phyloP scores from a whole-genome alignment of 2,329 filamentous ascomycete genomes.

The Ilyonectria mors-panacis region DNA sequence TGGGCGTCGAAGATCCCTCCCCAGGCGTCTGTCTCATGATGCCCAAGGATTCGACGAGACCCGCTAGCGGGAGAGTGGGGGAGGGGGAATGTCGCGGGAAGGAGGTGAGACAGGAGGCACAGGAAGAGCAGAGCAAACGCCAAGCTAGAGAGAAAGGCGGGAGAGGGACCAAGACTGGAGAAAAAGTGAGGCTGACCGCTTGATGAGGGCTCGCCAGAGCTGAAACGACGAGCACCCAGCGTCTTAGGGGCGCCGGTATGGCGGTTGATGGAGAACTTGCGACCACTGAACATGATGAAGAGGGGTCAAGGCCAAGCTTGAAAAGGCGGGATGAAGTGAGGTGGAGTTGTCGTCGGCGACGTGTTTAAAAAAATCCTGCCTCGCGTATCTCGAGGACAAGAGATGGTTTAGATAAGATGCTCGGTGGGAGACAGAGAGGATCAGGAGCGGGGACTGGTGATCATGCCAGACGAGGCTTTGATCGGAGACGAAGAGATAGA shows the following conservation, averaged over 20 bases:
- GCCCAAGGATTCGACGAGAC: slow-evolving; percentile 1
- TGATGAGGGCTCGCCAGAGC: slow-evolving; percentile 68
- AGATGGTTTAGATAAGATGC: slow-evolving; percentile 28
- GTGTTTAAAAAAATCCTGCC: slow-evolving; percentile 12
- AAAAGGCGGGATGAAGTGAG: slow-evolving; percentile 4
- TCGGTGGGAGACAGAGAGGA: slow-evolving; percentile 6
- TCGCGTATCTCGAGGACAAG: slow-evolving; percentile 33
- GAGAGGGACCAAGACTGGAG: slow-evolving; percentile 4
- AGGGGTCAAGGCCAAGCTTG: slow-evolving; percentile 1
- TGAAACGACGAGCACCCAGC: slow-evolving; percentile 67
- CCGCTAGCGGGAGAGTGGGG: neutral
- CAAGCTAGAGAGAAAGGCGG: slow-evolving; percentile 6
- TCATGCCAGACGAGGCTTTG: slow-evolving; percentile 15
- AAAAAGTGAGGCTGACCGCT: slow-evolving; percentile 63
- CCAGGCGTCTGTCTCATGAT: neutral
- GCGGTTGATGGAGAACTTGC: slow-evolving; percentile 78
- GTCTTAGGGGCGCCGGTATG: slow-evolving; percentile 74
- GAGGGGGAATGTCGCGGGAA: neutral
- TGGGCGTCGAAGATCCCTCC: slow-evolving; percentile 6
- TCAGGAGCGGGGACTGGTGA: slow-evolving; percentile 21
- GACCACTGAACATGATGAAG: slow-evolving; percentile 65
- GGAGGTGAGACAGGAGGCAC: neutral
- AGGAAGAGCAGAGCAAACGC: neutral
- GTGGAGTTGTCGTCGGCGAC: slow-evolving; percentile 10
- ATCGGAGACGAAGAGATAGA: slow-evolving; percentile 10